Evolutionary conservation across 2,329 filamentous ascomycete genomes (phyloP).

Genomic region (Ascochyta pisi): DNA sequence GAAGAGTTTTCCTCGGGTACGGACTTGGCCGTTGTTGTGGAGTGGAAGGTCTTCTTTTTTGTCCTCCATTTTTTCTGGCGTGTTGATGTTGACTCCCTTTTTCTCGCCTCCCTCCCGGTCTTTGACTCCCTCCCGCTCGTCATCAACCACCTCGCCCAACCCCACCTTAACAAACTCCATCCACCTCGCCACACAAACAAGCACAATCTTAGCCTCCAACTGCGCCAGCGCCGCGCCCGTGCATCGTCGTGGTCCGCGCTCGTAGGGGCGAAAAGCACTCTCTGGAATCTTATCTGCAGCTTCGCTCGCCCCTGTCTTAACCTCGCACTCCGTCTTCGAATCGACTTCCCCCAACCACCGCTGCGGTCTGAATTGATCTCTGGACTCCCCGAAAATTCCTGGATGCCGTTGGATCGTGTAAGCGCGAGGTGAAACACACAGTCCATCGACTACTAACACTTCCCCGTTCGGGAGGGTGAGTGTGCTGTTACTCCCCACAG

Average conservation of each 20-base stretch:
- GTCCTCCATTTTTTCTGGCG: too few species aligned
- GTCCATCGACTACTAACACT: slow-evolving; percentile 17
- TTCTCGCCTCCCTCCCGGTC: neutral
- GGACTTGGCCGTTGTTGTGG: too few species aligned
- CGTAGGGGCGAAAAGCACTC: slow-evolving; percentile 61
- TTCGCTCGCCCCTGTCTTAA: neutral
- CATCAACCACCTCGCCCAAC: slow-evolving; percentile 32
- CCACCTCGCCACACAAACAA: slow-evolving; percentile 56
- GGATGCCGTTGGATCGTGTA: slow-evolving; percentile 29
- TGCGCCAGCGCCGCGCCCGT: slow-evolving; percentile 63
- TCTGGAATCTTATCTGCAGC: slow-evolving; percentile 38
- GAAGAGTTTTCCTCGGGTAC: slow-evolving; percentile 16
- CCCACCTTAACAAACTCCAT: slow-evolving; percentile 52
- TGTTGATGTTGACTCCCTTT: too few species aligned
- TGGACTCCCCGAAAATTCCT: slow-evolving; percentile 19
- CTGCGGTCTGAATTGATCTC: slow-evolving; percentile 33
- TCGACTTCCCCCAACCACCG: slow-evolving; percentile 24
- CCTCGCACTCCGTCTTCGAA: too few species aligned
- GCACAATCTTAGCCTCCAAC: slow-evolving; percentile 58
- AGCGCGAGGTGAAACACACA: slow-evolving; percentile 19
- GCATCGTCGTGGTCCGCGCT: slow-evolving; percentile 61
- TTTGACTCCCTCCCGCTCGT: neutral
- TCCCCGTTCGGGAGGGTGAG: slow-evolving; percentile 21
- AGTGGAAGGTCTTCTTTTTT: too few species aligned
- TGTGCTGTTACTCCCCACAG: slow-evolving; percentile 12